Evolutionary conservation across 306 rosid genomes (phyloP), one percentile per base, ranked within the genome.

Genomic region (Corylus avellana): DNA sequence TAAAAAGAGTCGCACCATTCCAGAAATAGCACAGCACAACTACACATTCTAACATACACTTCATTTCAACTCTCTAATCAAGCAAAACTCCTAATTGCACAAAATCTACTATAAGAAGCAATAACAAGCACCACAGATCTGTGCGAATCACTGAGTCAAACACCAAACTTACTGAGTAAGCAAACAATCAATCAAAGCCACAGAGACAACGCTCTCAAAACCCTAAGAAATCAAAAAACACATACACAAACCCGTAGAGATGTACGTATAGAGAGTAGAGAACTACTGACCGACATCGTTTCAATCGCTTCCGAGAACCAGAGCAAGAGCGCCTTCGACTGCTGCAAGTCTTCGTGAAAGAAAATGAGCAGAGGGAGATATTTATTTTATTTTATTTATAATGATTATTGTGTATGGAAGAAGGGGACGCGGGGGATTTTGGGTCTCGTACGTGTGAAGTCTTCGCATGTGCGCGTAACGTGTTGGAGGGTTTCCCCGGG

Each of bases 211-310:
- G 53, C 8, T 75, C 62, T 32, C 77, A 64, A 56, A 71, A 42
- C 69, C n/a, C 47, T 48, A 42, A 78, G 35, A 48, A 39, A n/a
- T 37, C 6, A 2, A 66, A 66, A 32, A 46, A 53, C 0, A 20
- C 3, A 48, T 11, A 76, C 5, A 32, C 0, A 5, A 17, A 58
- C 8, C 4, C 51, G 79, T 12, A 35, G 32, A 56, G 39, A 79
- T 16, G 64, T 13, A 39, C 12, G 57, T 5, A 64, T 32, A 55
- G 69, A 20, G 25, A 53, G 25, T n/a, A 25, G 47, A 77, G 4
- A 51, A 56, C 57, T 68, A 85, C 91, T 83, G 20, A 88, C 89
- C 84, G 89, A 78, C 91, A 88, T 88, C 57, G 79, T 75, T 2
- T 67, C 46, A 72, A 48, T 25, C 20, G 62, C 9, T 67, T 75